phyloP scores from a whole-genome alignment of 1,139 yeast genomes.

The Diutina sp. region DNA sequence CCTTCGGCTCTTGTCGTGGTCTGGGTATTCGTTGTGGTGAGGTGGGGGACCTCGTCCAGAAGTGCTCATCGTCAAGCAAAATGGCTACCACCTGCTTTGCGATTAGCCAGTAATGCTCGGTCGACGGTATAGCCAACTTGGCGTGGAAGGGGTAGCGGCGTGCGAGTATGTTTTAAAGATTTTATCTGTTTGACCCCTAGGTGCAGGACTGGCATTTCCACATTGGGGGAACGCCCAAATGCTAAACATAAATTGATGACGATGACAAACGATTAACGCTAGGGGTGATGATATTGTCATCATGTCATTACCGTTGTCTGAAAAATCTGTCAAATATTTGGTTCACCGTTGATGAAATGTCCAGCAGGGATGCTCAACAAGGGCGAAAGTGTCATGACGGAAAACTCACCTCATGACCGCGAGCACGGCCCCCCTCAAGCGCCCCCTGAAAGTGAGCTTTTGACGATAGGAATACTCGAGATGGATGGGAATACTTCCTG shows the following conservation, averaged over 20 bases:
- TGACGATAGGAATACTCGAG: neutral
- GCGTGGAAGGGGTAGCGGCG: neutral
- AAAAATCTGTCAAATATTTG: too few relatives aligned
- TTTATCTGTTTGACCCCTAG: neutral
- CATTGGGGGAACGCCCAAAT: neutral
- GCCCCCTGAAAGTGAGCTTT: neutral
- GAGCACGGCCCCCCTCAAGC: neutral
- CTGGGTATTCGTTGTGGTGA: constrained; percentile 1
- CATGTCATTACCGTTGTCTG: too few relatives aligned
- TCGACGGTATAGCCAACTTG: neutral
- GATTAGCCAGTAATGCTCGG: neutral
- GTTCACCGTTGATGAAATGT: too few relatives aligned
- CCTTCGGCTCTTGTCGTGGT: constrained; percentile 2
- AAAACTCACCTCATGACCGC: neutral
- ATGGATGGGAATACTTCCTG: neutral
- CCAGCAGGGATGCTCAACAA: too few relatives aligned
- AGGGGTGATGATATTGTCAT: too few relatives aligned
- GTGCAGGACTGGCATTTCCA: neutral
- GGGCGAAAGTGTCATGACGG: neutral
- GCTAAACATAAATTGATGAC: neutral
- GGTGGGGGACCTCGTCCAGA: constrained; percentile 2
- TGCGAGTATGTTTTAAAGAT: neutral
- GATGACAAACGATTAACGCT: neutral
- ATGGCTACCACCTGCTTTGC: neutral
- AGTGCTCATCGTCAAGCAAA: neutral